Base-by-base conservation (phyloP, 2,329 filamentous ascomycete genomes). In the Fusarium haematococcum region DNA sequence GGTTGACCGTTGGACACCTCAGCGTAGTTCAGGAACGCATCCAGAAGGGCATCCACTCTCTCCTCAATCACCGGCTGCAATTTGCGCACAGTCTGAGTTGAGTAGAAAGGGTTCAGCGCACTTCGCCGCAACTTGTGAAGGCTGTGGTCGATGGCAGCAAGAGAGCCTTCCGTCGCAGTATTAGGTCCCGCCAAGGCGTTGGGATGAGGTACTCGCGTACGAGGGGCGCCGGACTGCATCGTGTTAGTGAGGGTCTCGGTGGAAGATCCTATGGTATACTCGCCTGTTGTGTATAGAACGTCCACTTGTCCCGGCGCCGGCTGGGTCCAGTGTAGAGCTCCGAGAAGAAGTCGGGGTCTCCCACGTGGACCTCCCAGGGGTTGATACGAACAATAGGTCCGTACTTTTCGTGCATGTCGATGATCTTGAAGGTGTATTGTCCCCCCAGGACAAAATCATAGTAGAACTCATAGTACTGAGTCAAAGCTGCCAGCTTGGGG, bases 381-480 rank as follows among this genome's bases (percentile, higher is more conserved):
- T 77, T 82, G 70, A 84, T 84, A 41, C 84, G 82, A 54, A 84
- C 76, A 48, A 85, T 83, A 8, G 80, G 79, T 7, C 85, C 85
- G 65, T 86, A 87, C 71, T 77, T 71, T 56, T 83, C 74, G 73
- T 87, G 85, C 74, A 87, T 75, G 61, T 83, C 78, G 48, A 79
- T 75, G 25, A 87, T 84, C 65, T 85, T 81, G 74, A 81, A 84
- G 16, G 79, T 84, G 68, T 85, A 86, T 74, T 84, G 79, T 2
- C 85, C 85, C 7, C 82, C 81, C 7, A 82, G 77, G 48, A 84
- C 64, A 23, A 86, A 78, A 64, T 87, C 85, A 67, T 86, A 86
- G 75, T 85, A 87, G 58, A 82, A 81, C 70, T 84, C 83, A 66
- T 84, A 85, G 78, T 81, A 83, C 60, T 81, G 78, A 58, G 83